Conservation (phyloP, 148 eudicot genomes). For the Limonium bicolor region DNA sequence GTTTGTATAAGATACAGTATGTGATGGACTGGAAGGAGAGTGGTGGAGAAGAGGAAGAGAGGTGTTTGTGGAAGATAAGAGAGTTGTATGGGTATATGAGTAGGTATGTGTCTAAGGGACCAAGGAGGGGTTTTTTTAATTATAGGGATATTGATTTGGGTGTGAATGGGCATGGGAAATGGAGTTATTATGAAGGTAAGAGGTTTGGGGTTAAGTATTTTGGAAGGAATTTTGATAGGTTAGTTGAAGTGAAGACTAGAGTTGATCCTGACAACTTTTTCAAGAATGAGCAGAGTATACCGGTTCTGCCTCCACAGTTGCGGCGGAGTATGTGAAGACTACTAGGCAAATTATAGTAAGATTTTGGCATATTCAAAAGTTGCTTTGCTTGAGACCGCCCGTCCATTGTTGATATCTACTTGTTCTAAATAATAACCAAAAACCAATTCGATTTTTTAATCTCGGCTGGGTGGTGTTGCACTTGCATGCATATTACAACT, state of each 20-base stretch:
- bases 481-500: no score
- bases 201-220: slow-evolving; percentile 12
- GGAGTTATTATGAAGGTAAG: slow-evolving; percentile 5
- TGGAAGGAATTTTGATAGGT: slow-evolving; percentile 9
- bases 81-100: slow-evolving; percentile 8
- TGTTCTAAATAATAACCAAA: no score
- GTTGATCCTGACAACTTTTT: slow-evolving; percentile 15
- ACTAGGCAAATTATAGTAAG: no score
- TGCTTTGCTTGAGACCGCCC: no score
- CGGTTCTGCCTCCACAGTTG: background rate
- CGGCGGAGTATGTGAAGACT: no score
- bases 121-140: slow-evolving; percentile 10
- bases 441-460: no score
- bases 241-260: slow-evolving; percentile 9
- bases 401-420: no score
- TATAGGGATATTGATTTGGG: slow-evolving; percentile 15
- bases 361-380: no score
- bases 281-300: slow-evolving; percentile 14
- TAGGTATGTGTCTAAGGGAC: slow-evolving; percentile 13
- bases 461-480: no score
- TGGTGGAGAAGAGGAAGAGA: background rate
- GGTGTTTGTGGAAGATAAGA: slow-evolving; percentile 2
- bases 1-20: slow-evolving; percentile 13
- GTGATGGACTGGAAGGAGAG: slow-evolving; percentile 5
- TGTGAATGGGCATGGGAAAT: background rate